Base-by-base conservation (phyloP, 1,284 basidiomycete species). In the Pascua sp. region DNA sequence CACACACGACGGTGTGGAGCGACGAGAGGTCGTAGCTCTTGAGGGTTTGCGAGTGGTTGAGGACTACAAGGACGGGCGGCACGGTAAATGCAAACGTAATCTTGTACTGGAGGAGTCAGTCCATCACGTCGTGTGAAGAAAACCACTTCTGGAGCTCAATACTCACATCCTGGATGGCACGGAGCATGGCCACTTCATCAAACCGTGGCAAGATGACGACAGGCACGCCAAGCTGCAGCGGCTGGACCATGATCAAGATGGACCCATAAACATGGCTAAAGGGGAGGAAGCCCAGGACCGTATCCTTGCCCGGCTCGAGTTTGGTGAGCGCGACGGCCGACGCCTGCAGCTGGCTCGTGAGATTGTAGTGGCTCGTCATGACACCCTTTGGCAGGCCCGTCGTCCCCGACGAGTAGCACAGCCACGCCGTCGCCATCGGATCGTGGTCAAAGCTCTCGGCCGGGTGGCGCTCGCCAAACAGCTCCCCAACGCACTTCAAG, bases 61-160 rank as follows among this genome's bases (percentile, higher is more conserved):
- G 60, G 15, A 68, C 68, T 32, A 95, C 84, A 3, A 92, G 78
- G 47, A 96, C 85, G 0, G 92, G 92, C 0, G 92, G 92, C 0
- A 94, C 92, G 45, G 94, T 81, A 8, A 91, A 77, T 0, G 81
- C 69, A 41, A 77, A 75, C 0, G 87, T 87, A 51, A 86, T 81
- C 55, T 80, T 82, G 77, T 89, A 89, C 62, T 81, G 80, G 7
- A n/a, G 15, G 24, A 7, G 24, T 32, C 24, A 32, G 24, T n/a
- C n/a, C n/a, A n/a, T n/a, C n/a, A n/a, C n/a, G 44, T n/a, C 11
- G 12, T 18, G 41, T 45, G 11, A 42, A 39, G n/a, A n/a, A 42
- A 90, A 9, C 13, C n/a, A 1, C 12, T 3, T 13, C 50, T 10
- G 16, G n/a, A n/a, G 13, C 5, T 18, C 16, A 24, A 3, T 2